phyloP scores from a whole-genome alignment of 129 eudicot species.

The Glebionis coronaria region DNA sequence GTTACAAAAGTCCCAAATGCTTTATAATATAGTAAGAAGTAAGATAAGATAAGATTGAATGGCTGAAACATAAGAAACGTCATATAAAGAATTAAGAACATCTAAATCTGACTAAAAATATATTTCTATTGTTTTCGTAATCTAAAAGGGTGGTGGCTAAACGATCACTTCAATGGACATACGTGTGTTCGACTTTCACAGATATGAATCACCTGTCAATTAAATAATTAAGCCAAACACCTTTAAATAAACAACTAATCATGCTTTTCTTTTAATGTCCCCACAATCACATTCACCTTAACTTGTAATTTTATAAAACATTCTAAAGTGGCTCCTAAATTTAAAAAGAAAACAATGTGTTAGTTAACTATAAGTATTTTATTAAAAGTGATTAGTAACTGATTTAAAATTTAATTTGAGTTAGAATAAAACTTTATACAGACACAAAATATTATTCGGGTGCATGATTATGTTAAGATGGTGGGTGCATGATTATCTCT shows the following conservation, averaged over 20 bases:
- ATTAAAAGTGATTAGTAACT: neutral
- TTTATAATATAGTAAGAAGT: too few species aligned
- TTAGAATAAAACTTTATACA: neutral
- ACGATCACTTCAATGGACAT: slow-evolving; percentile 26
- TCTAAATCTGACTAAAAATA: neutral
- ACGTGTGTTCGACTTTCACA: neutral
- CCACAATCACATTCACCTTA: neutral
- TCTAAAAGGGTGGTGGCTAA: slow-evolving; percentile 26
- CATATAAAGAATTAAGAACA: neutral
- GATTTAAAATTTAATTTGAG: neutral
- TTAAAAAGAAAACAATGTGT: neutral
- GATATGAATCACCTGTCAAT: slow-evolving; percentile 1
- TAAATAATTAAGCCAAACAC: neutral
- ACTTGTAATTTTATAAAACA: neutral
- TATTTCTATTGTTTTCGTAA: neutral
- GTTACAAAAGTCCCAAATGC: too few species aligned
- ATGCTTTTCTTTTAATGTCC: neutral
- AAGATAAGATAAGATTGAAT: too few species aligned
- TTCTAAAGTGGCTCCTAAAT: neutral
- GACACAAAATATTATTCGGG: neutral
- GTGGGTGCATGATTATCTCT: neutral
- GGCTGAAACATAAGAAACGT: neutral
- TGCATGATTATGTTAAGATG: neutral
- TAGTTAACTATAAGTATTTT: too few species aligned
- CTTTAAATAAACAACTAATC: neutral